These are phyloP conservation scores for Penicillium brevicompactum DNA, from an alignment of 2,329 filamentous ascomycete species.

Conservation along the genomic window DNA sequence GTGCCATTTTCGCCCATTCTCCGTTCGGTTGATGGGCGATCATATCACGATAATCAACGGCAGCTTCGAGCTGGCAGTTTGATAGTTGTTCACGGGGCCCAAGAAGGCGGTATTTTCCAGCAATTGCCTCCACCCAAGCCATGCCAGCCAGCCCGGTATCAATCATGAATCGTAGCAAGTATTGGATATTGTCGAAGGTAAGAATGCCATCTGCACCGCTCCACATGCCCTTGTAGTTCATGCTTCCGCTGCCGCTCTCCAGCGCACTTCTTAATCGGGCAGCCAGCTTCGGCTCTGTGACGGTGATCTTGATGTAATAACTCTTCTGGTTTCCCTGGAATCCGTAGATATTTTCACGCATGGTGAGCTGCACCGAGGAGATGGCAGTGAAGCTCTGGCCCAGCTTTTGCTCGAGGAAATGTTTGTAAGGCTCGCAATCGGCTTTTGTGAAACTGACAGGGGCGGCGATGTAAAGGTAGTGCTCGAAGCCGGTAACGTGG, in stretches of 20 bases:
- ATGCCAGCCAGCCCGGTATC: conserved; percentile 92
- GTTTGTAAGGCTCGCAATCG: conserved; percentile 77
- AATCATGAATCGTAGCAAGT: conserved; percentile 95
- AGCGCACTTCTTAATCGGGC: conserved; percentile 73
- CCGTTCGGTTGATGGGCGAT: conserved; percentile 86
- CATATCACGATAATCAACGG: conserved; percentile 78
- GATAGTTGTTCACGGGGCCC: conserved; percentile 71
- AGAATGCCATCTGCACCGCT: conserved; percentile 71
- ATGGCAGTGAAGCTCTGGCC: conserved; percentile 75
- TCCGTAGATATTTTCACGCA: conserved; percentile 88
- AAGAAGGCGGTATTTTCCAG: conserved; percentile 72
- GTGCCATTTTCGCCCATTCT: conserved; percentile 98
- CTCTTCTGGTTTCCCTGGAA: conserved; percentile 92
- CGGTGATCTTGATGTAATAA: conserved; percentile 90
- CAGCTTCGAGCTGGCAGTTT: conserved; percentile 94
- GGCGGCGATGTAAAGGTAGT: conserved; percentile 92
- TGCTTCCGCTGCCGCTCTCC: conserved; percentile 63
- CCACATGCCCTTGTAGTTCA: conserved; percentile 94
- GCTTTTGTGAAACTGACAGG: conserved; percentile 76
- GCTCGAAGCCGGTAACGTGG: conserved; percentile 92
- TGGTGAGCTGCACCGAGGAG: conserved; percentile 75
- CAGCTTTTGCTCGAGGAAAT: conserved; percentile 77
- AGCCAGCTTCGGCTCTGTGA: conserved; percentile 86
- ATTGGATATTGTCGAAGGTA: conserved; percentile 96
- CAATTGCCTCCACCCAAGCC: conserved; percentile 92